Evolutionary conservation across 148 eudicot species (phyloP).

Genomic region (Camellia japonica): DNA sequence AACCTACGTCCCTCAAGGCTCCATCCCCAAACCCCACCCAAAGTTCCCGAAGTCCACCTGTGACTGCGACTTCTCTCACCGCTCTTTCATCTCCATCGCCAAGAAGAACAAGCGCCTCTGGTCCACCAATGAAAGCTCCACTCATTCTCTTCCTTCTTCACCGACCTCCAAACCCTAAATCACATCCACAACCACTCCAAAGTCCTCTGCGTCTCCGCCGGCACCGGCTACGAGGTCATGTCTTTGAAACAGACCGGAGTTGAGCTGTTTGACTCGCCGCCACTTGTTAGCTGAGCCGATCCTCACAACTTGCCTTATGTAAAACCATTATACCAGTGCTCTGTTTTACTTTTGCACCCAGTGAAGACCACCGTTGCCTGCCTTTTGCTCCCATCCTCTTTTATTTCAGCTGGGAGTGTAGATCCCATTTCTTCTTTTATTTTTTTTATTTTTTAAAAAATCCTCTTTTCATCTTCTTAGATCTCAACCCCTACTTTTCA

Average conservation of each 20-base stretch:
- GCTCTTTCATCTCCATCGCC: constrained; percentile 51
- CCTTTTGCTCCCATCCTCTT: too few species aligned
- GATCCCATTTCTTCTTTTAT: too few species aligned
- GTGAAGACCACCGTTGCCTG: too few species aligned
- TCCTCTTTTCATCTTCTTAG: too few species aligned
- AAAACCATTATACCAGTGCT: too few species aligned
- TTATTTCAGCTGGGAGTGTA: too few species aligned
- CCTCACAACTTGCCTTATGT: constrained; percentile 56
- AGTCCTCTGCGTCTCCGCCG: constrained; percentile 61
- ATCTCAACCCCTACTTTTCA: too few species aligned
- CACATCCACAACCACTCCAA: constrained; percentile 55
- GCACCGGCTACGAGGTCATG: constrained; percentile 80
- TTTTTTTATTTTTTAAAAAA: too few species aligned
- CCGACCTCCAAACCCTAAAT: constrained; percentile 26
- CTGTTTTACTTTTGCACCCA: too few species aligned
- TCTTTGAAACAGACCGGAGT: constrained; percentile 58
- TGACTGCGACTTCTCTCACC: constrained; percentile 47
- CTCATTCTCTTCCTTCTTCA: constrained; percentile 55
- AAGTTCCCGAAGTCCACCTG: constrained; percentile 79
- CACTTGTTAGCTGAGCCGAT: constrained; percentile 82
- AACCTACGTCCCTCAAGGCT: constrained; percentile 41
- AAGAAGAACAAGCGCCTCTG: constrained; percentile 68
- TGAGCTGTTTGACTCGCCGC: constrained; percentile 80
- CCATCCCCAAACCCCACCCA: constrained; percentile 39
- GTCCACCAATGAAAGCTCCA: constrained; percentile 63